A percentile compares a stretch with the other conserved stretches of the same genome.
Evolutionary conservation across 2,329 filamentous ascomycete genomes (phyloP).

Genomic region (Aspergillus fumigatus): DNA sequence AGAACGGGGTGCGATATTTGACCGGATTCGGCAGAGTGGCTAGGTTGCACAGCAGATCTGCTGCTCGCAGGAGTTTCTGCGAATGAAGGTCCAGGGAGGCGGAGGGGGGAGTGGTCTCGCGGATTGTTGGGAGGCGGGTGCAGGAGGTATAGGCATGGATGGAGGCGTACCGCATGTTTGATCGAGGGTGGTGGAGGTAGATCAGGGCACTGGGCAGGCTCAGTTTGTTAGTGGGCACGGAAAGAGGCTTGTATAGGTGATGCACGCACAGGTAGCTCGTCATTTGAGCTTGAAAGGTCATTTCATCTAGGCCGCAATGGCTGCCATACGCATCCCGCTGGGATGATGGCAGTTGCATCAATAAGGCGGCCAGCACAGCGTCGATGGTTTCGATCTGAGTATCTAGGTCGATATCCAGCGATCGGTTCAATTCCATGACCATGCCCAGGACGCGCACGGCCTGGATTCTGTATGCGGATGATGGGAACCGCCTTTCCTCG

Average conservation of each 20-base stretch:
- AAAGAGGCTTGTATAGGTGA: neutral
- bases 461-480: conserved; percentile 74
- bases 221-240: neutral
- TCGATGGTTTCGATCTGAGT: conserved; percentile 48
- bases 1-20: conserved; percentile 68
- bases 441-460: conserved; percentile 68
- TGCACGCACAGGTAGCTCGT: conserved; percentile 23
- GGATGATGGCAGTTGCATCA: conserved; percentile 63
- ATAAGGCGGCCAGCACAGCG: conserved; percentile 54
- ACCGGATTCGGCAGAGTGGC: conserved; percentile 53
- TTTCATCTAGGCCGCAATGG: conserved; percentile 65
- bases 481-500: conserved; percentile 66
- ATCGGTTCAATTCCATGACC: conserved; percentile 50
- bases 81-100: conserved; percentile 50
- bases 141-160: conserved; percentile 17
- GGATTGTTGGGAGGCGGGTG: conserved; percentile 8
- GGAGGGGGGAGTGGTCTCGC: neutral
- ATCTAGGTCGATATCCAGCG: conserved; percentile 17
- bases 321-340: conserved; percentile 63
- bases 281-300: conserved; percentile 28
- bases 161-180: conserved; percentile 49
- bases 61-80: conserved; percentile 71
- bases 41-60: conserved; percentile 69
- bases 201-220: conserved; percentile 45
- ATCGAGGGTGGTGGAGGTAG: conserved; percentile 68